Conservation (phyloP, 306 rosid genomes). For the Cercis canadensis region DNA sequence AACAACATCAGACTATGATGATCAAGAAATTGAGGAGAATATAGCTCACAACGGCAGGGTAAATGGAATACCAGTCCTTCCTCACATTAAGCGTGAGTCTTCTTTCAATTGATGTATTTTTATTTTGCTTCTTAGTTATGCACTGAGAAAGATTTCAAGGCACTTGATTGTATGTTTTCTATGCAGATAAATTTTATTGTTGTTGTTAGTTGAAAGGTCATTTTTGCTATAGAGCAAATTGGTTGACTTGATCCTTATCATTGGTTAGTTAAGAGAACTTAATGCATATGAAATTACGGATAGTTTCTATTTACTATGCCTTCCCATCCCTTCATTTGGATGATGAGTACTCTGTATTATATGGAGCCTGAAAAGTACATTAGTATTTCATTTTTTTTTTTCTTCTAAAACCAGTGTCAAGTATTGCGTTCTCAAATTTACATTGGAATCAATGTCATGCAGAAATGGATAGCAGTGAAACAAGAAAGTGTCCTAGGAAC, state of each 20-base stretch:
- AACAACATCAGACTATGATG: conserved; percentile 89
- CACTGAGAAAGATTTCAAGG: conserved; percentile 17
- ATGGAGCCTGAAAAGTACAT: conserved; percentile 1
- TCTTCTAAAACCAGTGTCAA: too few species aligned
- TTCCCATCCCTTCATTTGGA: background rate
- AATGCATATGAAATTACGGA: conserved; percentile 5
- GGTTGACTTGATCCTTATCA: background rate
- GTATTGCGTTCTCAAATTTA: too few species aligned
- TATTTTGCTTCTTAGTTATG: conserved; percentile 2
- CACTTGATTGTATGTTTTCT: conserved; percentile 1
- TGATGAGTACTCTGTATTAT: background rate
- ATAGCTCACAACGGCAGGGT: conserved; percentile 83
- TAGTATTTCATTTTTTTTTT: conserved; percentile 13
- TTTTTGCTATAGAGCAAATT: background rate
- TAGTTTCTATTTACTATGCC: background rate
- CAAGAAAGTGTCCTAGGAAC: too few species aligned
- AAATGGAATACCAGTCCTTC: conserved; percentile 76
- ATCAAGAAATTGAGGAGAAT: conserved; percentile 87
- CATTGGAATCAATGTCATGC: too few species aligned
- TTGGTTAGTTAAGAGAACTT: conserved; percentile 4
- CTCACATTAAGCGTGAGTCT: conserved; percentile 88
- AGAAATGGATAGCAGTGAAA: too few species aligned
- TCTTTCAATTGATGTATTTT: conserved; percentile 22
- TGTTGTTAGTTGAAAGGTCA: background rate
- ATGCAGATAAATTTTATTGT: background rate